These are phyloP conservation scores for Myriosclerotinia curreyana DNA, from an alignment of 2,329 filamentous ascomycete species.

Conservation along the genomic window DNA sequence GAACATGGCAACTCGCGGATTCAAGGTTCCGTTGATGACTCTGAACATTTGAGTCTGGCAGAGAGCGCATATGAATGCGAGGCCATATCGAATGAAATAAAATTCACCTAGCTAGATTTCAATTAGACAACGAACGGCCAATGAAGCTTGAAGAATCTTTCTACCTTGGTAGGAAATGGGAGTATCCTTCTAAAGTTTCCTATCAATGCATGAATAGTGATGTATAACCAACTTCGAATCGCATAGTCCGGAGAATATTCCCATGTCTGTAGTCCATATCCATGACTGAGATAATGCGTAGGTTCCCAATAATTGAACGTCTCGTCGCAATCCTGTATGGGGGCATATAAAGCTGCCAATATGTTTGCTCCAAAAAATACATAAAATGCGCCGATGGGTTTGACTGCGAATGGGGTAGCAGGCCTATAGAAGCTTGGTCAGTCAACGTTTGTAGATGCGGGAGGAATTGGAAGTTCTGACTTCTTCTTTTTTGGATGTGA, in stretches of 20 bases:
- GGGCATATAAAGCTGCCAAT: slow-evolving; percentile 75
- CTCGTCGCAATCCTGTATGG: slow-evolving; percentile 97
- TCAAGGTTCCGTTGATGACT: slow-evolving; percentile 71
- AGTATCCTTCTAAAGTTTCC: slow-evolving; percentile 65
- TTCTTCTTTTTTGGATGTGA: slow-evolving; percentile 30
- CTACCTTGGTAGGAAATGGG: slow-evolving; percentile 58
- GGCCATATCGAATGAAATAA: slow-evolving; percentile 74
- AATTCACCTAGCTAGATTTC: slow-evolving; percentile 63
- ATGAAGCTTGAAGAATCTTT: neutral
- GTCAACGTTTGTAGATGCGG: neutral
- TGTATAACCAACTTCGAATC: slow-evolving; percentile 93
- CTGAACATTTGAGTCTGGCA: slow-evolving; percentile 82
- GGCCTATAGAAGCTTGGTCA: slow-evolving; percentile 34
- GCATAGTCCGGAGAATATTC: slow-evolving; percentile 95
- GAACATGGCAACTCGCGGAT: slow-evolving; percentile 78
- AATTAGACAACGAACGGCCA: slow-evolving; percentile 19
- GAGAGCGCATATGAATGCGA: slow-evolving; percentile 74
- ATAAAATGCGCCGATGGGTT: slow-evolving; percentile 76
- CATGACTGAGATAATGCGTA: slow-evolving; percentile 87
- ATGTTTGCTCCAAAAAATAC: slow-evolving; percentile 71
- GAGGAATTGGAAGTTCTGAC: slow-evolving; percentile 26
- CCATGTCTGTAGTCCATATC: slow-evolving; percentile 95
- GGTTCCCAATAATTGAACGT: slow-evolving; percentile 99
- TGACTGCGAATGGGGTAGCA: slow-evolving; percentile 58
- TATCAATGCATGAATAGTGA: slow-evolving; percentile 71